Evolutionary conservation across 805 yeast genomes (phyloP).

Genomic region (Saturnispora diversa): DNA sequence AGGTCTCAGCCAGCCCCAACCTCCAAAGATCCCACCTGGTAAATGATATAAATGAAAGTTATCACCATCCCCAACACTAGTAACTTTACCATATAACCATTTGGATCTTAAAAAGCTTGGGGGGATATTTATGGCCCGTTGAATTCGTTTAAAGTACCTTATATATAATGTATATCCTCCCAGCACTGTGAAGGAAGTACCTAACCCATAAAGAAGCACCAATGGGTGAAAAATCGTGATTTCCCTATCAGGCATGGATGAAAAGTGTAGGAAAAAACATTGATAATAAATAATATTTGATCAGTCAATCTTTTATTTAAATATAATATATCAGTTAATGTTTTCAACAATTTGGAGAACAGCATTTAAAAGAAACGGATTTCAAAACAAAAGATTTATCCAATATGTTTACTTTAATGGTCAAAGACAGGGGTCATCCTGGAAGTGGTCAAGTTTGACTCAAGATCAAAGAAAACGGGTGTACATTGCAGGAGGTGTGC

Average conservation of each 20-base stretch:
- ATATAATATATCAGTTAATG: not conserved
- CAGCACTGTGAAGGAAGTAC: conserved; percentile 29
- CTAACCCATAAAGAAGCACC: conserved; percentile 26
- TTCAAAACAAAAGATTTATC: conserved; percentile 1
- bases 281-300: too few relatives aligned
- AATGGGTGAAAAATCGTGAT: conserved; percentile 24
- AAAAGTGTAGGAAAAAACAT: too few relatives aligned
- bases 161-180: conserved; percentile 39
- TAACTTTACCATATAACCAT: conserved; percentile 62
- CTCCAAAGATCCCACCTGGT: conserved; percentile 81
- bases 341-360: not conserved
- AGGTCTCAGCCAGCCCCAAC: conserved; percentile 88
- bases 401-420: conserved; percentile 12
- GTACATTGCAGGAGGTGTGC: conserved; percentile 11
- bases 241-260: conserved; percentile 13
- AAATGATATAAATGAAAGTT: conserved; percentile 88
- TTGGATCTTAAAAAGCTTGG: conserved; percentile 33
- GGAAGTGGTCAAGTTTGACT: conserved; percentile 10
- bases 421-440: conserved; percentile 3
- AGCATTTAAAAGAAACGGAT: not conserved
- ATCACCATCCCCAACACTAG: conserved; percentile 93
- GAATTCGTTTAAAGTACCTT: conserved; percentile 41
- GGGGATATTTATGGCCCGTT: conserved; percentile 46
- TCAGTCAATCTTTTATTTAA: not conserved
- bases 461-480: conserved; percentile 12